phyloP scores from a whole-genome alignment of 371 early-diverging fungal species.

The Nosema granulosis region DNA sequence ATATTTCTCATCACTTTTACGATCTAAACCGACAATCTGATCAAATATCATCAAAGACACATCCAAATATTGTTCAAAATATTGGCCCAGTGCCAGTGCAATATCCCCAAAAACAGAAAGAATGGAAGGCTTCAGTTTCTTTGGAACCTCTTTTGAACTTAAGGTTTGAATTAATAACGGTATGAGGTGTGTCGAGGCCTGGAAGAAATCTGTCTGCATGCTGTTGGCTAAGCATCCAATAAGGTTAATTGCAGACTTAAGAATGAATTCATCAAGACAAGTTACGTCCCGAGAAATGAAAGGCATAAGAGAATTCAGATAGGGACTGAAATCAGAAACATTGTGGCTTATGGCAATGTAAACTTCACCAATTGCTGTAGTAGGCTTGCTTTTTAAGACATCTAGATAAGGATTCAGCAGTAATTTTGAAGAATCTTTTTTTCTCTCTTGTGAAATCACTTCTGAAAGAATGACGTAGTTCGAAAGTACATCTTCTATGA shows the following conservation, averaged over 20 bases:
- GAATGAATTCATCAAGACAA: slow-evolving; percentile 34
- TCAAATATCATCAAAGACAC: slow-evolving; percentile 76
- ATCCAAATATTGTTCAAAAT: slow-evolving; percentile 76
- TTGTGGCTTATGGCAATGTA: slow-evolving; percentile 55
- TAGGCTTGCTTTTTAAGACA: slow-evolving; percentile 28
- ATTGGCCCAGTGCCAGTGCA: slow-evolving; percentile 80
- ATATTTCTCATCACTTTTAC: slow-evolving; percentile 31
- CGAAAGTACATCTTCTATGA: slow-evolving; percentile 60
- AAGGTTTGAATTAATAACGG: slow-evolving; percentile 49
- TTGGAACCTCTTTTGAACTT: slow-evolving; percentile 26
- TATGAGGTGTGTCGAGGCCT: slow-evolving; percentile 42
- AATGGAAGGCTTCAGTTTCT: slow-evolving; percentile 75
- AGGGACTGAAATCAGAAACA: slow-evolving; percentile 37
- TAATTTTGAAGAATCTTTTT: slow-evolving; percentile 8
- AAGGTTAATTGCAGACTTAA: slow-evolving; percentile 54
- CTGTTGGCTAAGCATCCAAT: slow-evolving; percentile 60
- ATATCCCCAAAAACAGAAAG: slow-evolving; percentile 92
- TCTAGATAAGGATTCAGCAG: slow-evolving; percentile 41
- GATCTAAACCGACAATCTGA: slow-evolving; percentile 69
- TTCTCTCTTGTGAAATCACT: slow-evolving; percentile 11
- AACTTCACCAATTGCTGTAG: slow-evolving; percentile 54
- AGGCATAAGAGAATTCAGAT: slow-evolving; percentile 41
- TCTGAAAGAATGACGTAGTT: slow-evolving; percentile 59
- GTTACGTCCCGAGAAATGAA: slow-evolving; percentile 55
- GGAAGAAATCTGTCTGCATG: slow-evolving; percentile 55